Base-by-base conservation (phyloP, 352 stramenopile species). In the Phytophthora litchii region DNA sequence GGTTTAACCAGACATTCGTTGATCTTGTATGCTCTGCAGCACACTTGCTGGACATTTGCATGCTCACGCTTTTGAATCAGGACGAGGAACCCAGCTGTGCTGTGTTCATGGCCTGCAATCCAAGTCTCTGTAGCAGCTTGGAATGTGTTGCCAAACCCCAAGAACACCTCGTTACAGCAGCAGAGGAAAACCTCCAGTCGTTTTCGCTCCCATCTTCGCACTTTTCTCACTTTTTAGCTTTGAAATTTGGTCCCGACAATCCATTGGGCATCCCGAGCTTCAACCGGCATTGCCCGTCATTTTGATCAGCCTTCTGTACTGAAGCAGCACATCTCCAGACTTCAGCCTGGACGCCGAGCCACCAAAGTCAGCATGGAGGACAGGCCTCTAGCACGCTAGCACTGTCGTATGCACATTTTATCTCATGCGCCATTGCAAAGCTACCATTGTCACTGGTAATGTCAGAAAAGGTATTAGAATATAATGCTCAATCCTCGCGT, bases 261-360 rank as follows among this genome's bases (percentile, higher is more conserved):
- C 25, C 20, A 48, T 60, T 46, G 32, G 47, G 35, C 32, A 27
- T 8, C 10, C 56, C 8, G 19, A 65, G 32, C n/a, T 65, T 65
- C 57, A 60, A 65, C 49, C 42, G 32, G 57, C 48, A 40, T 11
- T 45, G 40, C 37, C 16, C 23, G 3, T 31, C 45, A 23, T 27
- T 49, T 29, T 31, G 16, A 57, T 57, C 46, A 23, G 29, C 37
- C 23, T 27, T 58, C 56, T 12, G 29, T 32, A 21, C 56, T 65
- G 56, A 65, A 65, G 56, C 48, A 38, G 56, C 56, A n/a, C 56
- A 65, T 65, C 56, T 7, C 47, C 37, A n/a, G 37, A 49, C 47
- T 64, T 32, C 45, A 41, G 45, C n/a, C 34, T 17, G 7, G 17
- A 32, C 7, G 38, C 31, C 55, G n/a, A 27, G 23, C 23, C 23